Evolutionary conservation across 2,329 filamentous ascomycete species (phyloP).

Genomic region (Cercospora sp.): DNA sequence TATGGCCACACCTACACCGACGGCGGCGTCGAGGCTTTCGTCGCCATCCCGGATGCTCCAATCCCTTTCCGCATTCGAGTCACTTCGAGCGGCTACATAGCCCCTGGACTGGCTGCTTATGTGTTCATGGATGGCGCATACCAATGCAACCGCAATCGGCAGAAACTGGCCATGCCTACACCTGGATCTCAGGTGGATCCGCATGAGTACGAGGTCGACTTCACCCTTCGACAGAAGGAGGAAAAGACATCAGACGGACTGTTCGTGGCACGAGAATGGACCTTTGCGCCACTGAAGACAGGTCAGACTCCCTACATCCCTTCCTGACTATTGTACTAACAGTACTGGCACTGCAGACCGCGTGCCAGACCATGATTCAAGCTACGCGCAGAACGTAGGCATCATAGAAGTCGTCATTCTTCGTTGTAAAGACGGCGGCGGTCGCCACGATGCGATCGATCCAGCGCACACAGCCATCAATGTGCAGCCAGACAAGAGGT

Average conservation of each 20-base stretch:
- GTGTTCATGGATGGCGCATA: conserved; percentile 61
- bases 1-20: conserved; percentile 54
- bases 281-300: conserved; percentile 53
- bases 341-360: conserved; percentile 40
- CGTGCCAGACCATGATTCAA: conserved; percentile 38
- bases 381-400: conserved; percentile 45
- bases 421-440: conserved; percentile 40
- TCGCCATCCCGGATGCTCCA: conserved; percentile 52
- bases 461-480: conserved; percentile 6
- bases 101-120: conserved; percentile 55
- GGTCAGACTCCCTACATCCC: conserved; percentile 39
- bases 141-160: conserved; percentile 58
- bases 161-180: conserved; percentile 43
- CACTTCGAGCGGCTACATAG: conserved; percentile 53
- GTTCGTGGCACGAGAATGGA: conserved; percentile 56
- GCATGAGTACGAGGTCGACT: conserved; percentile 47
- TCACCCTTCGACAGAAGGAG: conserved; percentile 57
- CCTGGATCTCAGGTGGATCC: conserved; percentile 28
- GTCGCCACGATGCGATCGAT: conserved; percentile 12
- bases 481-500: neutral
- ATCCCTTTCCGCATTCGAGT: conserved; percentile 53
- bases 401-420: conserved; percentile 53
- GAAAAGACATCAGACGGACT: conserved; percentile 48
- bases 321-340: conserved; percentile 20
- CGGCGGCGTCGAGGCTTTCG: conserved; percentile 54